phyloP scores from a whole-genome alignment of 73 alveolate genomes.

The Effrenium voratum region DNA sequence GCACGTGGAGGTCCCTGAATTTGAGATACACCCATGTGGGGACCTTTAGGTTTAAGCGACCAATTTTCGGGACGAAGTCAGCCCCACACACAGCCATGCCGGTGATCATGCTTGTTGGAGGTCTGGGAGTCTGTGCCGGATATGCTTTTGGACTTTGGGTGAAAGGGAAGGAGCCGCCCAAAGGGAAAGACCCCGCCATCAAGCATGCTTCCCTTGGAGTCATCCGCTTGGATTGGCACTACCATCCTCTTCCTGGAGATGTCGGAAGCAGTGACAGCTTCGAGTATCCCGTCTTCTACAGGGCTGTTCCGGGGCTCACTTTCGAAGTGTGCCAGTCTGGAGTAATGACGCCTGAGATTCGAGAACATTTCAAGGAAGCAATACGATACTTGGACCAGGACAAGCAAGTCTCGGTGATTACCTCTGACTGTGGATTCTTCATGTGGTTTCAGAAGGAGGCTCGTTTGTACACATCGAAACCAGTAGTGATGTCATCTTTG shows the following conservation, averaged over 20 bases:
- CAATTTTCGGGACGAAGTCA: too few relatives aligned
- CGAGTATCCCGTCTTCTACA: constrained; percentile 69
- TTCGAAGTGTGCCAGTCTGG: constrained; percentile 92
- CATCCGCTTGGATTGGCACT: constrained; percentile 61
- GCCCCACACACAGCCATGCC: too few relatives aligned
- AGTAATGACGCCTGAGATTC: constrained; percentile 67
- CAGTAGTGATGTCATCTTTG: constrained; percentile 88
- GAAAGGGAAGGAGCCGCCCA: constrained; percentile 56
- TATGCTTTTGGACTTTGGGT: constrained; percentile 47
- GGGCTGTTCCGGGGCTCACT: constrained; percentile 91
- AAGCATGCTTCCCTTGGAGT: constrained; percentile 85
- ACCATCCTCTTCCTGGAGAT: constrained; percentile 71
- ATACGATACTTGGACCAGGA: constrained; percentile 53
- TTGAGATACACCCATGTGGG: too few relatives aligned
- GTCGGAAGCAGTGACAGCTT: constrained; percentile 93
- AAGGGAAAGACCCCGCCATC: constrained; percentile 62
- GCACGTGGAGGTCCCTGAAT: too few relatives aligned
- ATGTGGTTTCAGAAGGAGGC: constrained; percentile 92
- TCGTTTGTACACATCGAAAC: constrained; percentile 52
- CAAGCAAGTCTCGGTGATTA: constrained; percentile 34
- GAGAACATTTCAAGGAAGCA: constrained; percentile 56
- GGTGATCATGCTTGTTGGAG: constrained; percentile 60
- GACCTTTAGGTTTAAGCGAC: too few relatives aligned
- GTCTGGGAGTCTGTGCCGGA: constrained; percentile 29
- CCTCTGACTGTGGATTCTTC: constrained; percentile 89